phyloP scores from a whole-genome alignment of 225 moss, liverwort and hornwort genomes.

The Pleurozium schreberi region DNA sequence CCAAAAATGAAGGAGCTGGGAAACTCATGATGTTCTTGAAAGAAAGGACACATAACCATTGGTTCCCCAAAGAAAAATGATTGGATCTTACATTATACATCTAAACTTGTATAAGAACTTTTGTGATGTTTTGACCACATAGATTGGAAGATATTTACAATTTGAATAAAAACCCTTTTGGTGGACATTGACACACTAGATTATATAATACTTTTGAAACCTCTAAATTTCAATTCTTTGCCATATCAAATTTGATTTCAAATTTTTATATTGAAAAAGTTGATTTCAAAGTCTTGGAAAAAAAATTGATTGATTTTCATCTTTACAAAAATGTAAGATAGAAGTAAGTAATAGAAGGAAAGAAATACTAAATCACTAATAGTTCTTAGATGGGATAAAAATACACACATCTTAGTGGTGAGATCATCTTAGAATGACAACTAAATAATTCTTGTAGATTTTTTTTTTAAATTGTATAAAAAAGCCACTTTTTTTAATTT shows the following conservation, averaged over 20 bases:
- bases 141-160: background rate
- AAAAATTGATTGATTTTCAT: background rate
- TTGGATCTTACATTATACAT: background rate
- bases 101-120: background rate
- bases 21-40: too few species aligned
- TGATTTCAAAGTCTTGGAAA: background rate
- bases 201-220: background rate
- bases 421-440: background rate
- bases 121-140: background rate
- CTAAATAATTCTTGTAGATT: fast-evolving
- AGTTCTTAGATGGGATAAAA: background rate
- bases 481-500: background rate
- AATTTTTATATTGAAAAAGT: background rate
- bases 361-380: background rate
- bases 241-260: background rate
- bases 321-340: background rate
- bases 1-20: too few species aligned
- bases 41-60: too few species aligned
- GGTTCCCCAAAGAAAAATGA: too few species aligned
- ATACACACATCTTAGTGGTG: background rate
- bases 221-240: background rate
- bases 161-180: background rate
- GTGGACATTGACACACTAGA: background rate
- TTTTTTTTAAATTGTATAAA: background rate
- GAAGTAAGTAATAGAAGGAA: background rate